Base-by-base conservation (phyloP, 352 stramenopile genomes). In the Phytophthora ohioensis region DNA sequence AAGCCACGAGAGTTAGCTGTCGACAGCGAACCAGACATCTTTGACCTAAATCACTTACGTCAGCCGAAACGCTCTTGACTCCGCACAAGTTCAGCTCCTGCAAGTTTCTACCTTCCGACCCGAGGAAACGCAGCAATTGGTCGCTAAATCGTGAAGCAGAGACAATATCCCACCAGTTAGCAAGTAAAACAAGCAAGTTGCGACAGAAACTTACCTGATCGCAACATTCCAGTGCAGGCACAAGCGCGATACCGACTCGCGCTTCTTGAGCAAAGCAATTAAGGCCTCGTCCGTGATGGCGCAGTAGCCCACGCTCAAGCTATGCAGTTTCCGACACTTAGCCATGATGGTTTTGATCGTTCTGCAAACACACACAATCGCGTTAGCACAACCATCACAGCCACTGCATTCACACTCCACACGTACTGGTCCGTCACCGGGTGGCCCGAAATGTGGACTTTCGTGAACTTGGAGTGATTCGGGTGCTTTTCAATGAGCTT, bases 311-410 rank as follows among this genome's bases (percentile, higher is more conserved):
- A 96, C 82, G 35, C 84, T 91, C 21, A 97, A 71, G 61, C 88
- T 96, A 65, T 95, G 87, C 27, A 97, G 82, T 73, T 97, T 96
- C 34, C 88, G 82, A 75, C 90, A 97, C 66, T 97, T 97, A 60
- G 84, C 82, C 82, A 91, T 95, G 68, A 97, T 95, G 21, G 77
- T 87, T 43, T 89, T 90, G 51, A 97, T 85, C 13, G 88, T 95
- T 75, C 90, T 97, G 52, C 48, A 49, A 38, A 46, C 46, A 34
- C 36, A 57, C 2, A 54, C 2, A 43, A 45, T 39, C 7, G 10
- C 5, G n/a, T 71, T 27, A 64, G 34, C 31, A 32, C 31, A 30
- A n/a, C 42, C 54, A 54, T 35, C 27, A 12, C 15, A 41, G 21
- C 21, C 21, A 27, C 15, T 7, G 5, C 43, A 30, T 41, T 27